Percentiles rank a stretch among this genome's conserved stretches.
phyloP scores from a whole-genome alignment of 2,329 filamentous ascomycete genomes.

The Fusarium sp. region DNA sequence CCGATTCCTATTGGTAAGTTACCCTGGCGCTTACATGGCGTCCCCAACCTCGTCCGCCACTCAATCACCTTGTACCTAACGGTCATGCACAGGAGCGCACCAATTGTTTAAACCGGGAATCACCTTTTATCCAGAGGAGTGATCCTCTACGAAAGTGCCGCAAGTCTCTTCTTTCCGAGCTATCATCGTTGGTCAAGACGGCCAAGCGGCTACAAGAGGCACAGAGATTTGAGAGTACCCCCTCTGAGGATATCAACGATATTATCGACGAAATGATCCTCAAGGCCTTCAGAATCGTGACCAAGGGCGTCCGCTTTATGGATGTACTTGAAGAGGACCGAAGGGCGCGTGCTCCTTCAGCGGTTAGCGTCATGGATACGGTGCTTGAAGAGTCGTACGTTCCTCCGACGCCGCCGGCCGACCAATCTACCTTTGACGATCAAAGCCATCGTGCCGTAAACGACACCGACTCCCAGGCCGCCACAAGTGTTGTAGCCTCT shows the following conservation, averaged over 20 bases:
- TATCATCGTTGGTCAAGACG: constrained; percentile 89
- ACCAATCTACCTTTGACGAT: constrained; percentile 64
- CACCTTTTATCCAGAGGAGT: constrained; percentile 78
- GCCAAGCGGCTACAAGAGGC: constrained; percentile 87
- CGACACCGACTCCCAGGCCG: constrained; percentile 57
- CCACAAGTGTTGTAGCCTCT: constrained; percentile 50
- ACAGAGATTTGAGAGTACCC: constrained; percentile 63
- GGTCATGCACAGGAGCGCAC: constrained; percentile 77
- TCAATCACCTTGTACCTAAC: constrained; percentile 20
- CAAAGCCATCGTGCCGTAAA: constrained; percentile 47
- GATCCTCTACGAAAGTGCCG: constrained; percentile 82
- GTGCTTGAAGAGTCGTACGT: constrained; percentile 69
- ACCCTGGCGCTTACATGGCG: background rate
- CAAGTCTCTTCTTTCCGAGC: constrained; percentile 88
- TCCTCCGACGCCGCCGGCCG: constrained; percentile 73
- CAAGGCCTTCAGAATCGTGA: constrained; percentile 95
- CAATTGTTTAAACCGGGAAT: constrained; percentile 87
- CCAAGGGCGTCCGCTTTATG: constrained; percentile 87
- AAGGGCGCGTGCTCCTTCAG: constrained; percentile 61
- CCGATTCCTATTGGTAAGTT: constrained; percentile 84
- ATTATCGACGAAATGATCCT: constrained; percentile 93
- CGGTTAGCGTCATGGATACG: constrained; percentile 71
- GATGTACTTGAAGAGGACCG: constrained; percentile 82
- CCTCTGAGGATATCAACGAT: constrained; percentile 73
- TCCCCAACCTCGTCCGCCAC: background rate